phyloP scores from a whole-genome alignment of 169 alveolate species.

The Eimeria maxima region DNA sequence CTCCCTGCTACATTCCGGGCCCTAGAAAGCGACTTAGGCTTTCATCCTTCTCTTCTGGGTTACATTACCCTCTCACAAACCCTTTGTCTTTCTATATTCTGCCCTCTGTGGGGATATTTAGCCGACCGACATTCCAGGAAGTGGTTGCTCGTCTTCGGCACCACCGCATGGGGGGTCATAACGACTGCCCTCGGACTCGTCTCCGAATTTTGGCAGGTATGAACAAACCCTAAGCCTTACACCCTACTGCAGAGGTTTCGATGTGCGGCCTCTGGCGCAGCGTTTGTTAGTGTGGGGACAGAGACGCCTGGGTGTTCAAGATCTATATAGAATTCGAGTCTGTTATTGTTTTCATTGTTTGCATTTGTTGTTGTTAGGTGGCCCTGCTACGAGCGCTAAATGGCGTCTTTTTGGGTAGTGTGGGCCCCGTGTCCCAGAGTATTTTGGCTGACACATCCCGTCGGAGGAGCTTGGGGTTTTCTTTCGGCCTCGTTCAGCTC shows the following conservation, averaged over 20 bases:
- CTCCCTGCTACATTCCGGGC: conserved; percentile 95
- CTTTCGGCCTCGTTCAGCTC: conserved; percentile 92
- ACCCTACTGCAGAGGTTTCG: background rate
- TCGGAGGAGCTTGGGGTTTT: conserved; percentile 88
- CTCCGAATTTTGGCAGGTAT: conserved; percentile 87
- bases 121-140: conserved; percentile 92
- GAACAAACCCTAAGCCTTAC: background rate
- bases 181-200: conserved; percentile 90
- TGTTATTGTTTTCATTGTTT: background rate
- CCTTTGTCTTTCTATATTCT: conserved; percentile 90
- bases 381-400: conserved; percentile 90
- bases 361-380: conserved; percentile 78
- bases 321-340: background rate
- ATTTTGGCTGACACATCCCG: conserved; percentile 91
- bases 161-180: conserved; percentile 92
- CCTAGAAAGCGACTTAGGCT: conserved; percentile 91
- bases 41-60: conserved; percentile 92
- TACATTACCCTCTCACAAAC: conserved; percentile 92
- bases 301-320: background rate
- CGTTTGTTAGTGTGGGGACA: background rate
- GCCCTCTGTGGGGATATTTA: conserved; percentile 95
- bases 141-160: conserved; percentile 92
- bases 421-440: conserved; percentile 92
- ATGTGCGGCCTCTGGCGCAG: background rate
- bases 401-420: conserved; percentile 92